A percentile compares a stretch with the other conserved stretches of the same genome.
phyloP scores from a whole-genome alignment of 208 protist species.

The Herpetomonas tarakana region DNA sequence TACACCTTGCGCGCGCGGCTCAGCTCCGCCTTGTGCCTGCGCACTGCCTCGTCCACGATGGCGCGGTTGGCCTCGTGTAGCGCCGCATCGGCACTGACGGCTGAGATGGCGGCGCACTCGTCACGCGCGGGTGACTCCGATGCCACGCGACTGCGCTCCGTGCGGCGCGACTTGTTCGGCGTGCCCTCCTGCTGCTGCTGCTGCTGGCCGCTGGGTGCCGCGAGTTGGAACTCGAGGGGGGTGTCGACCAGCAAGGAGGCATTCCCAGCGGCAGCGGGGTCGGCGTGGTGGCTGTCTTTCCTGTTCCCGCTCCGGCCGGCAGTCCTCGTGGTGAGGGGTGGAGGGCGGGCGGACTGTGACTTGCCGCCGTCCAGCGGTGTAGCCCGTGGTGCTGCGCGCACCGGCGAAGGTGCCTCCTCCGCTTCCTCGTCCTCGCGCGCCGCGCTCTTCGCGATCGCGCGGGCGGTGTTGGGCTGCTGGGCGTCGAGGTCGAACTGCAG shows the following conservation, averaged over 20 bases:
- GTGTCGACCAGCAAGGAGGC: slow-evolving; percentile 12
- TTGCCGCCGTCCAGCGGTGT: slow-evolving; percentile 5
- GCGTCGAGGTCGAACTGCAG: neutral
- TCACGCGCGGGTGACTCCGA: neutral
- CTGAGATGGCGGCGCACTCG: slow-evolving; percentile 17
- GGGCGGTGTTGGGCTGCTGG: neutral
- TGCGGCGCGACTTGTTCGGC: slow-evolving; percentile 26
- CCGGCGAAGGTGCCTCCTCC: neutral
- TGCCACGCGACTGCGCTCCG: slow-evolving; percentile 6
- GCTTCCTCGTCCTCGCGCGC: neutral
- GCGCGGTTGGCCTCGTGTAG: neutral
- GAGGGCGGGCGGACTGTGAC: neutral
- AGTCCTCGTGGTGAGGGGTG: neutral
- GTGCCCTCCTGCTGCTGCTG: slow-evolving; percentile 9
- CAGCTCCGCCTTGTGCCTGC: slow-evolving; percentile 11
- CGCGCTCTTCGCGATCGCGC: neutral
- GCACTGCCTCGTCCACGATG: slow-evolving; percentile 9
- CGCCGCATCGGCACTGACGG: slow-evolving; percentile 1
- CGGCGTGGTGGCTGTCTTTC: too few relatives aligned
- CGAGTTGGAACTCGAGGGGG: slow-evolving; percentile 4
- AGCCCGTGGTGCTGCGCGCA: neutral
- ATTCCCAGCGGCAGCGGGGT: neutral
- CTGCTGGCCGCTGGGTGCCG: neutral
- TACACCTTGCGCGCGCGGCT: slow-evolving; percentile 14
- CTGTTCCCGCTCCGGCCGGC: neutral